Evolutionary conservation across 2,329 filamentous ascomycete genomes (phyloP), one percentile per base, ranked within the genome.

Genomic region (Xylaria multiplex): DNA sequence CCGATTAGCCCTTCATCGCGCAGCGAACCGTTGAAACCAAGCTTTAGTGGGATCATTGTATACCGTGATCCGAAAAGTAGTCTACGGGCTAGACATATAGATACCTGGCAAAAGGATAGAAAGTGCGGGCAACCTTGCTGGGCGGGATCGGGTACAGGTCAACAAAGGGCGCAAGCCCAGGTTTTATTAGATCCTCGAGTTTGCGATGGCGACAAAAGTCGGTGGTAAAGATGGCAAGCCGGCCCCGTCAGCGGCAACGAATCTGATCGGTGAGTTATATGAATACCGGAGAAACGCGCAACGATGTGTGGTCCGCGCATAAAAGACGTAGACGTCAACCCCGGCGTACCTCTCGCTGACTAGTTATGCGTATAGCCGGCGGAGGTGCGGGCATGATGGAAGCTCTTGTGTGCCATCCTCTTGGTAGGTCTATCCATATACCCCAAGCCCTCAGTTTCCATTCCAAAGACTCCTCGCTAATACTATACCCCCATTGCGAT

Each of bases 361-460:
- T 59, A 48, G 27, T 50, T 24, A 14, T 53, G 43, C 32, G 54
- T 46, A 14, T 50, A 97, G 96, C 96, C 79, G 96, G 96, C 78
- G 96, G 96, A 78, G 93, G 93, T 81, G 96, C 96, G 74, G 96
- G 96, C 77, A 97, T 98, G 95, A 98, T 98, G 94, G 96, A 99
- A 82, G 96, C 96, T 55, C 89, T 99, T 69, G 93, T 85, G 60
- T 99, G 96, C 81, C 96, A 99, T 84, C 96, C 96, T 69, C 87
- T 98, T 65, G 92, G 92, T 95, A 86, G 46, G 71, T 73, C 16
- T n/a, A 43, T 60, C n/a, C 27, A 65, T 59, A 61, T 58, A 55
- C 64, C 61, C 62, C 52, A 22, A 55, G 43, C 52, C 32, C 30
- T 16, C 11, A 14, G 24, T 40, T 16, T 2, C 19, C 30, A 37